A percentile compares a stretch with the other conserved stretches of the same genome.
phyloP scores from a whole-genome alignment of 768 basidiomycete genomes.

The Clitopilus passeckerianus region DNA sequence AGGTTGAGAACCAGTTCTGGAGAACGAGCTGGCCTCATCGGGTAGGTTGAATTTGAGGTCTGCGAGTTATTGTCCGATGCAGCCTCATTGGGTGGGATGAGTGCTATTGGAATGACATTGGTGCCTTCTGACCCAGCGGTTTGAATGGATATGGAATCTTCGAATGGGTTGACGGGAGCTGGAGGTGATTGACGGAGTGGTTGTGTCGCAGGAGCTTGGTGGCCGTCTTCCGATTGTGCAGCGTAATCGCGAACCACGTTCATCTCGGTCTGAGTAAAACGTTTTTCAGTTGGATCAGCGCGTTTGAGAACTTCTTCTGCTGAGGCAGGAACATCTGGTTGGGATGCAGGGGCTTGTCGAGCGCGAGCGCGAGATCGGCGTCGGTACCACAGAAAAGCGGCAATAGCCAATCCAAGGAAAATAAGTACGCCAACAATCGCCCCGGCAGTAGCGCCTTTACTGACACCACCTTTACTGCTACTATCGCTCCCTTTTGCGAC shows the following conservation, averaged over 20 bases:
- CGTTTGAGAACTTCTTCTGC: conserved; percentile 77
- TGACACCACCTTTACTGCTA: conserved; percentile 33
- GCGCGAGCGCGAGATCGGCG: conserved; percentile 41
- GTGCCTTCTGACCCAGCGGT: conserved; percentile 77
- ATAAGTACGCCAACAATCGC: conserved; percentile 63
- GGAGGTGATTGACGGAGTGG: conserved; percentile 31
- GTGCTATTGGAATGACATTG: conserved; percentile 84
- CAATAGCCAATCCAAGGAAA: conserved; percentile 48
- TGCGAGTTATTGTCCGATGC: conserved; percentile 21
- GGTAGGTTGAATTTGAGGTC: conserved; percentile 35
- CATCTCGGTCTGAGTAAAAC: conserved; percentile 26
- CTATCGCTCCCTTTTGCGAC: conserved; percentile 21
- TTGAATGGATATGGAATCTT: conserved; percentile 74
- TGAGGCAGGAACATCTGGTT: conserved; percentile 63
- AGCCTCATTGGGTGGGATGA: conserved; percentile 58
- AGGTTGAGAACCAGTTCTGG: conserved; percentile 60
- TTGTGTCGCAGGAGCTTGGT: conserved; percentile 48
- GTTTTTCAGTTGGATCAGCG: conserved; percentile 77
- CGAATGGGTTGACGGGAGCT: conserved; percentile 62
- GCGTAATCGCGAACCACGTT: conserved; percentile 46
- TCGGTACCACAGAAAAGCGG: conserved; percentile 61
- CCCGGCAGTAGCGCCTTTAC: conserved; percentile 70
- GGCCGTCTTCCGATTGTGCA: conserved; percentile 30
- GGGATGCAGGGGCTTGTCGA: conserved; percentile 30
- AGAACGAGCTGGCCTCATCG: conserved; percentile 51